Evolutionary conservation across 78 protist genomes (phyloP).

Genomic region (Creolimax fragrantissima): DNA sequence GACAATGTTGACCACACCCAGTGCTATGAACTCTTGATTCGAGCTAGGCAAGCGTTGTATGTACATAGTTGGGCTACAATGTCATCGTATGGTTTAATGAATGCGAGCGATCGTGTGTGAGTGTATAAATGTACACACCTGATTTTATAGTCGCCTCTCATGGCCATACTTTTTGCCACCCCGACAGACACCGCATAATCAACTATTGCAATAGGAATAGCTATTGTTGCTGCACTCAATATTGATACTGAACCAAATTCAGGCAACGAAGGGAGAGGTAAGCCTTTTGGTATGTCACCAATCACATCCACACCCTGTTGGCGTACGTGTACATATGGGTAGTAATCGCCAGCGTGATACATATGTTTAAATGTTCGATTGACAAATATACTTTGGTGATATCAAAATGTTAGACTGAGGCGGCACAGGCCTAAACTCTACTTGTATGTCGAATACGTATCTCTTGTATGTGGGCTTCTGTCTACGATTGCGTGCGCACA

Average conservation of each 20-base stretch:
- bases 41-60: not conserved
- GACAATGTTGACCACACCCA: constrained; percentile 26
- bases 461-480: too few relatives aligned
- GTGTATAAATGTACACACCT: not conserved
- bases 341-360: too few relatives aligned
- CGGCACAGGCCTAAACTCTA: too few relatives aligned
- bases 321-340: too few relatives aligned
- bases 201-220: constrained; percentile 14
- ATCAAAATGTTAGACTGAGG: too few relatives aligned
- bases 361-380: too few relatives aligned
- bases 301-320: not conserved
- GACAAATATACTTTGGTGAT: too few relatives aligned
- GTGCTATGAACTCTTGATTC: constrained; percentile 37
- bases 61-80: too few relatives aligned
- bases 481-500: too few relatives aligned
- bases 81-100: too few relatives aligned
- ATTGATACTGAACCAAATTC: not conserved
- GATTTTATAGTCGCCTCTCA: not conserved
- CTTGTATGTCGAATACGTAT: too few relatives aligned
- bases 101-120: too few relatives aligned
- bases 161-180: constrained; percentile 27
- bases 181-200: constrained; percentile 29
- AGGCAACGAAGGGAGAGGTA: constrained; percentile 19
- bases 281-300: constrained; percentile 36
- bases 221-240: not conserved